Evolutionary conservation across 306 rosid genomes (phyloP).

Genomic region (Cicer pinnatifidum): DNA sequence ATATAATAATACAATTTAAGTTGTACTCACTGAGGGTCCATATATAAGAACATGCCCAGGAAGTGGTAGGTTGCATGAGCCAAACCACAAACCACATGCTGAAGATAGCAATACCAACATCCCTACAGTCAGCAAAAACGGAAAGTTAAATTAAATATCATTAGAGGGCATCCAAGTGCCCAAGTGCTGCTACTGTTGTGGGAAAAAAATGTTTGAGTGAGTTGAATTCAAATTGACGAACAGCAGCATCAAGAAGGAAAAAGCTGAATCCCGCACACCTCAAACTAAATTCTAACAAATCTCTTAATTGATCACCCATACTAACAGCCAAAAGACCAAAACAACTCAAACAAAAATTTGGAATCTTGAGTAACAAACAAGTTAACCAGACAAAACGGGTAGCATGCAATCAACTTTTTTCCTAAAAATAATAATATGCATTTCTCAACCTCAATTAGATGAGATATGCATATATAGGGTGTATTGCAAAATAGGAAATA

Average conservation of each 20-base stretch:
- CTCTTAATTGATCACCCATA: constrained; percentile 18
- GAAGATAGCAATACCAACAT: constrained; percentile 72
- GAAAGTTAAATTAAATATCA: constrained; percentile 40
- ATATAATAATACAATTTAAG: constrained; percentile 26
- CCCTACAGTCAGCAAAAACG: constrained; percentile 63
- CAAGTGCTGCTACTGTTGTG: constrained; percentile 11
- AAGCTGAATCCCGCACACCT: constrained; percentile 38
- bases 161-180: constrained; percentile 14
- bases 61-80: constrained; percentile 71
- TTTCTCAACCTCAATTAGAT: constrained; percentile 27
- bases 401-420: constrained; percentile 30
- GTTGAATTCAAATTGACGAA: constrained; percentile 31
- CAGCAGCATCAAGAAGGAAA: constrained; percentile 34
- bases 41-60: constrained; percentile 86
- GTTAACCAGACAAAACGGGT: constrained; percentile 37
- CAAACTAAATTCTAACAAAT: constrained; percentile 29
- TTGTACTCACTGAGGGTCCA: constrained; percentile 90
- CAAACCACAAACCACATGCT: constrained; percentile 74
- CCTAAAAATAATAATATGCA: constrained; percentile 27
- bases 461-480: background rate
- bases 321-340: constrained; percentile 15
- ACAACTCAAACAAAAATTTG: constrained; percentile 19
- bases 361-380: constrained; percentile 29
- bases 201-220: constrained; percentile 3
- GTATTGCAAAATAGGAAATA: background rate